Evolutionary conservation across 2,329 filamentous ascomycete genomes (phyloP).

Genomic region (Cladosporium sp.): DNA sequence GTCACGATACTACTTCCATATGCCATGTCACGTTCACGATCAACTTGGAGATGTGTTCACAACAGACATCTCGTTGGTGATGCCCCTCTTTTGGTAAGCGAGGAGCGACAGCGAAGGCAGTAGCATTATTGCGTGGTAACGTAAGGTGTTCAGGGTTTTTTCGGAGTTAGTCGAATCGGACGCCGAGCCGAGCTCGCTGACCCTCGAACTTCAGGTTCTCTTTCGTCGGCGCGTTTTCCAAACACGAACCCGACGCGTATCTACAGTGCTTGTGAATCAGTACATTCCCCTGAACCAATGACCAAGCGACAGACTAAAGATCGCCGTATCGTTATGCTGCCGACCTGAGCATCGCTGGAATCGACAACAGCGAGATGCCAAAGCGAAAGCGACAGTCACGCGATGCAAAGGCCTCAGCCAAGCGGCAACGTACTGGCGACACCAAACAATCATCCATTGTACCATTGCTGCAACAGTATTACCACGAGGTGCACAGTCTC

Average conservation of each 20-base stretch:
- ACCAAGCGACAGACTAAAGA: background rate
- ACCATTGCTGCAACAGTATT: conserved; percentile 32
- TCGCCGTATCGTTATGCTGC: background rate
- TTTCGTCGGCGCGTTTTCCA: background rate
- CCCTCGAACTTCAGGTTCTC: background rate
- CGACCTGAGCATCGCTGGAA: background rate
- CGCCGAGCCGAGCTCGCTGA: background rate
- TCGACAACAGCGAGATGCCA: background rate
- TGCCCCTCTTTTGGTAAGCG: background rate
- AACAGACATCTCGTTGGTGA: background rate
- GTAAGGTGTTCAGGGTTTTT: background rate
- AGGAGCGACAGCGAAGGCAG: background rate
- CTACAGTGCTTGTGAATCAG: background rate
- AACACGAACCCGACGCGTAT: background rate
- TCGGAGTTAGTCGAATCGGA: background rate
- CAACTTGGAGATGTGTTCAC: background rate
- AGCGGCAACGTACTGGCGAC: conserved; percentile 7
- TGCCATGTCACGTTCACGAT: background rate
- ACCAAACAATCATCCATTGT: conserved; percentile 15
- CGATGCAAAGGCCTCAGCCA: background rate
- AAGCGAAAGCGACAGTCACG: conserved; percentile 19
- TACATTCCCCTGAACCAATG: background rate
- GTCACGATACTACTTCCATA: background rate
- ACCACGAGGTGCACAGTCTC: conserved; percentile 32
- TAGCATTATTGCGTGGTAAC: background rate